Percentiles rank a stretch among this genome's conserved stretches.
These are phyloP conservation scores for Gilbertella persicaria DNA, from an alignment of 371 early-diverging fungal genomes.

Conservation along the genomic window DNA sequence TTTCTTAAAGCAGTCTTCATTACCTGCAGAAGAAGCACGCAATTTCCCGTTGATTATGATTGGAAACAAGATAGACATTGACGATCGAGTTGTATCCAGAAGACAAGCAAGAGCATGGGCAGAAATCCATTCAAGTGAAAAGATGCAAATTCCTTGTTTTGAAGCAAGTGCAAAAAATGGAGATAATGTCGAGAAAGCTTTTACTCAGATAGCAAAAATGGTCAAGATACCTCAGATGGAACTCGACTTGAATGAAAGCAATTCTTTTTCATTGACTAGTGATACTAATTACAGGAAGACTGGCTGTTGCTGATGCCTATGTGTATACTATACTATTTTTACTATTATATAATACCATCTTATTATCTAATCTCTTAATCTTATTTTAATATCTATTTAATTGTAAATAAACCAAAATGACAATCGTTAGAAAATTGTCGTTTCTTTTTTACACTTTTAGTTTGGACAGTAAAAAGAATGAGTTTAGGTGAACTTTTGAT, in stretches of 20 bases:
- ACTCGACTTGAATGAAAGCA: conserved; percentile 45
- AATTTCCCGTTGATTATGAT: conserved; percentile 87
- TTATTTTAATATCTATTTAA: not conserved
- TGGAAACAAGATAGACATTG: conserved; percentile 96
- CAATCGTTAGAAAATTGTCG: too few relatives aligned
- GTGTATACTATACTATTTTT: not conserved
- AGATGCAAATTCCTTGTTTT: conserved; percentile 79
- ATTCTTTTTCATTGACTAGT: conserved; percentile 21
- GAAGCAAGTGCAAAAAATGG: conserved; percentile 94
- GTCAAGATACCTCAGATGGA: conserved; percentile 60
- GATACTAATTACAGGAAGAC: conserved; percentile 8
- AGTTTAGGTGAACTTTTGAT: too few relatives aligned
- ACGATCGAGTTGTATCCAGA: conserved; percentile 78
- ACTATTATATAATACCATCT: too few relatives aligned
- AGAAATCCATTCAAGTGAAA: conserved; percentile 42
- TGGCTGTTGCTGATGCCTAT: conserved; percentile 19
- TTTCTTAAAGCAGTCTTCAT: conserved; percentile 74
- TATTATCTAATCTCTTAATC: too few relatives aligned
- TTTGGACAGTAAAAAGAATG: too few relatives aligned
- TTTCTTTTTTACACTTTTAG: too few relatives aligned
- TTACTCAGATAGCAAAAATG: conserved; percentile 80
- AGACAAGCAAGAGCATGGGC: conserved; percentile 58
- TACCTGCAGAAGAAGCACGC: conserved; percentile 70
- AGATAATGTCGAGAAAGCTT: conserved; percentile 90
- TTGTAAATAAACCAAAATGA: too few relatives aligned